These are phyloP conservation scores for Theileria annulata DNA, from an alignment of 169 alveolate genomes.

Conservation along the genomic window DNA sequence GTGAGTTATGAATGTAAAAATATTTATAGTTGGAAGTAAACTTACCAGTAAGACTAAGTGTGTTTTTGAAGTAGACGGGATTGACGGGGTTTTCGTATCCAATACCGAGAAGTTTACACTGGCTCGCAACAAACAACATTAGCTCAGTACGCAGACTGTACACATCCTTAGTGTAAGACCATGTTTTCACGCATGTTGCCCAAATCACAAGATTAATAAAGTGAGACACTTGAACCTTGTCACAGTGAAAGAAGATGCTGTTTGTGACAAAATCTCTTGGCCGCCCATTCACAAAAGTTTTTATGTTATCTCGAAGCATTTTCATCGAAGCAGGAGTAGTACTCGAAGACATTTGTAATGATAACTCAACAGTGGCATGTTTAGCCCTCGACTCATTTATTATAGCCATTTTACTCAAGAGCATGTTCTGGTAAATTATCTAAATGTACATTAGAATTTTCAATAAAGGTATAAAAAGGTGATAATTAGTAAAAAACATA, in stretches of 20 bases:
- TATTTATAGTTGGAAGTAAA: neutral
- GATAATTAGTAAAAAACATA: conserved; percentile 9
- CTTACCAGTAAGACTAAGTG: conserved; percentile 4
- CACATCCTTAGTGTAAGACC: conserved; percentile 69
- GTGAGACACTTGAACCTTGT: conserved; percentile 79
- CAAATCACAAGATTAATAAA: conserved; percentile 63
- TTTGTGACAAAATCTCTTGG: conserved; percentile 81
- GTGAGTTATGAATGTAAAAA: neutral
- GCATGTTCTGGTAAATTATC: conserved; percentile 77
- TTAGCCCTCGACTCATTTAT: conserved; percentile 81
- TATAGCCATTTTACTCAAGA: conserved; percentile 76
- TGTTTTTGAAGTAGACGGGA: conserved; percentile 62
- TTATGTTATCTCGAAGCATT: conserved; percentile 75
- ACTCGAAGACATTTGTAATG: conserved; percentile 70
- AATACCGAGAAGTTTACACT: conserved; percentile 73
- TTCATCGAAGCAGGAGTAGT: conserved; percentile 84
- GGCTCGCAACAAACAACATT: conserved; percentile 63
- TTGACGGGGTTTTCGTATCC: conserved; percentile 67
- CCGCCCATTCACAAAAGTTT: conserved; percentile 75
- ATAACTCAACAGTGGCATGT: conserved; percentile 75
- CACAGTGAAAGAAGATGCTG: conserved; percentile 74
- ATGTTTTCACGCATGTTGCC: conserved; percentile 71
- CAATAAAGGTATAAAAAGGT: neutral
- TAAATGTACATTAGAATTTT: neutral
- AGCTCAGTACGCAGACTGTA: conserved; percentile 63